Evolutionary conservation across 768 basidiomycete species (phyloP), one percentile per base, ranked within the genome.

Genomic region (Lentinula sp.): DNA sequence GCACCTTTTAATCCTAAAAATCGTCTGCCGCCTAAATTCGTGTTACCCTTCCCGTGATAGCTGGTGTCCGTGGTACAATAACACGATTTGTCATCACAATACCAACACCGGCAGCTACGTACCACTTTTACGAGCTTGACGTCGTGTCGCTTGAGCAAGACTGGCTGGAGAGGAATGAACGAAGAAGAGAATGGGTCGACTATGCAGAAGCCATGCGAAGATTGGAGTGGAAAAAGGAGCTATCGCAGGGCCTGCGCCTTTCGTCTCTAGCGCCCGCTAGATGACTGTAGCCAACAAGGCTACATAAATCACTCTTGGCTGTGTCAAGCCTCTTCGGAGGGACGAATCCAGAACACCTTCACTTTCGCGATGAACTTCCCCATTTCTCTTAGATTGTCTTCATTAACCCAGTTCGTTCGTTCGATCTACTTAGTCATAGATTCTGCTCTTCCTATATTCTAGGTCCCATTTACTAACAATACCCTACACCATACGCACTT

Each of bases 91-190:
- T 94, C 54, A 88, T 84, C 58, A 93, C 92, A 51, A 90, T 91
- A 73, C 84, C 86, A 63, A 83, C 88, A 45, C 84, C 87, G 39
- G 84, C 90, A 56, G 82, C 88, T 58, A 94, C 86, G 42, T 94
- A 93, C 76, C 92, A 94, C 75, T 93, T 94, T 66, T 94, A 90
- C 76, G 92, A 94, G 73, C 82, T 94, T 68, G 92, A 94, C 73
- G 91, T 93, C 52, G 78, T 82, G 15, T 77, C 76, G 43, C 83
- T 94, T 61, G 92, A 93, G 66, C 77, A 83, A 63, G 85, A 90
- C 63, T 94, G 92, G 92, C 76, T 90, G 61, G 92, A 94, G 72
- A 77, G 82, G 67, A 80, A 85, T 65, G 91, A 94, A 76, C 85
- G 92, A 63, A 80, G 78, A 71, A 77, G 92, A 67, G 92, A 93